Evolutionary conservation across 1,284 basidiomycete species (phyloP).

Genomic region (Apiotrichum mycotoxinovorans): DNA sequence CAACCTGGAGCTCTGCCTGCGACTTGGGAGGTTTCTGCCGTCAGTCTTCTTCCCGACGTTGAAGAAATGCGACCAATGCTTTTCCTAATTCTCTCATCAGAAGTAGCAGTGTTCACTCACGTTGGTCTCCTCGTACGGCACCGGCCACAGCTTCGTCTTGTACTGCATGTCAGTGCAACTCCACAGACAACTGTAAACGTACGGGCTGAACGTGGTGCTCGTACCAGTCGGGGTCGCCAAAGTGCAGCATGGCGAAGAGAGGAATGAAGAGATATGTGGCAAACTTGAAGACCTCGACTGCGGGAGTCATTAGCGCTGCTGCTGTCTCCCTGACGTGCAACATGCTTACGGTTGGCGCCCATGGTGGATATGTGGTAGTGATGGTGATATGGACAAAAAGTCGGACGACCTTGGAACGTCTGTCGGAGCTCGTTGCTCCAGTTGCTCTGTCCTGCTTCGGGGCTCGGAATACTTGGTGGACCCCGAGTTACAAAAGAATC

Average conservation of each 20-base stretch:
- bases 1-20: conserved; percentile 30
- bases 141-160: conserved; percentile 43
- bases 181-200: not conserved
- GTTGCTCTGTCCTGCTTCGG: too few relatives aligned
- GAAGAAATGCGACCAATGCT: too few relatives aligned
- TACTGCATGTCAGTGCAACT: conserved; percentile 20
- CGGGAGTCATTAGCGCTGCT: not conserved
- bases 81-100: too few relatives aligned
- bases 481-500: too few relatives aligned
- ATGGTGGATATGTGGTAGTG: conserved; percentile 5
- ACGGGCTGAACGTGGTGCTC: conserved; percentile 25
- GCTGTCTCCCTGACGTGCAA: not conserved
- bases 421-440: too few relatives aligned
- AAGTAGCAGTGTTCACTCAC: conserved; percentile 28
- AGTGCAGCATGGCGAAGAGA: conserved; percentile 75
- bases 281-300: conserved; percentile 81
- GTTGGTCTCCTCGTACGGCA: conserved; percentile 39
- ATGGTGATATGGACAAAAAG: not conserved
- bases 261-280: conserved; percentile 85
- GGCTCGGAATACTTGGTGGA: too few relatives aligned
- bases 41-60: not conserved
- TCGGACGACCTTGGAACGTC: not conserved
- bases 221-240: conserved; percentile 79
- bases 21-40: conserved; percentile 37
- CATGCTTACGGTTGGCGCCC: conserved; percentile 22